Base-by-base conservation (phyloP, 495 filamentous ascomycete species). In the Barbatosphaeria neglecta region DNA sequence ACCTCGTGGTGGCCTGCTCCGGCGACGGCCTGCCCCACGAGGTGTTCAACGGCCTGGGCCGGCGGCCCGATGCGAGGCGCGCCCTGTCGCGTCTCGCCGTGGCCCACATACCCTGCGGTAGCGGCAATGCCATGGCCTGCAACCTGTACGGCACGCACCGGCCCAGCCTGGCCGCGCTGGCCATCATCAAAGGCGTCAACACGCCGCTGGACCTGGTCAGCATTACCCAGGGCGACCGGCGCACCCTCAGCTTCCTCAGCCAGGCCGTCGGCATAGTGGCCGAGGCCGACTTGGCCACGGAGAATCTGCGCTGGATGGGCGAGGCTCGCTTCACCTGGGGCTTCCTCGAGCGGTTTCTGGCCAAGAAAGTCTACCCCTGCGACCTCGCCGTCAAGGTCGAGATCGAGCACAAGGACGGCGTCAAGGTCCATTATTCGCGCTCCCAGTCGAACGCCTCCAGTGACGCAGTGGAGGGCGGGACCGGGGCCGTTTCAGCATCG, bases 21-120 rank as follows among this genome's bases (percentile, higher is more conserved):
- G 92, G 92, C 2, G 92, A 98, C 53, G 92, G 92, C 10, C 60
- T 95, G 16, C 86, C 87, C 0, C 83, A 95, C 56, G 90, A 98
- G 63, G 85, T 95, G 11, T 95, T 95, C 72, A 97, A 98, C 58
- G 92, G 92, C 7, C 59, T 98, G 19, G 87, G 72, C 15, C 83
- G 82, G 60, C 81, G 85, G 39, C 52, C 68, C 6, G 82, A 96
- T 63, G 88, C 87, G 20, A 66, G 74, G 39, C 76, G 74, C 41
- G 92, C 90, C 0, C 61, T 98, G 50, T 66, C 68, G 4, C 84
- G 83, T 53, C 61, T 95, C n/a, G 87, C 92, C 8, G 78, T 98
- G 9, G 80, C 82, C n/a, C 80, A 94, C 56, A 71, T 98, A 8
- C 92, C 92, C 8, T 92, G 90, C 57, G 92, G 92, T 6, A 87